Evolutionary conservation across 2,329 filamentous ascomycete genomes (phyloP), one percentile per base, ranked within the genome.

Genomic region (Aspergillus tanneri): DNA sequence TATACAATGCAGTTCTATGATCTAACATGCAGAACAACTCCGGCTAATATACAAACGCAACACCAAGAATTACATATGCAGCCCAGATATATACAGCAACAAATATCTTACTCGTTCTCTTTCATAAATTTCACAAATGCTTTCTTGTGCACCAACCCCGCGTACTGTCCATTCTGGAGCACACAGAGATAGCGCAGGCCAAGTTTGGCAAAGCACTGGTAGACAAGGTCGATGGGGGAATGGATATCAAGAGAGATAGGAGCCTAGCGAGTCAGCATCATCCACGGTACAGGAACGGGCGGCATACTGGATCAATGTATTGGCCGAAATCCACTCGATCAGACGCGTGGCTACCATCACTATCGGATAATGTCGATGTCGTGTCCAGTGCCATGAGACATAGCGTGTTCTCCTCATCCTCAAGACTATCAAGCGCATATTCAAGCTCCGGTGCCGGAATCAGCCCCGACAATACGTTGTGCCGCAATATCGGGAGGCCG

Each of bases 121-220:
- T 91, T 89, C 70, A 95, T 86, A 66, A 95, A 96, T 69, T 89
- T 91, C 50, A 96, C 92, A 74, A 99, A 97, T 3, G 84, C 86
- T 76, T 99, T 99, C 76, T 97, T 97, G 71, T 99, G 93, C 42
- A 95, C 90, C 77, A 99, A 81, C 53, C 93, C 93, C 2, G 87
- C 88, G 71, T 89, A 99, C 52, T 83, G 83, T 19, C 93, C 93
- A 56, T 96, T 85, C 46, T 81, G 82, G 21, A 93, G 74, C 4
- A 96, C 90, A 66, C 93, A 97, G 41, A 99, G 86, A 69, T 96
- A 97, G 53, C 93, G 79, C 56, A 99, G 71, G 1, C 93, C 93
- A 7, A 99, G 77, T 71, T 99, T 99, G 42, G 89, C 88, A 67
- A 97, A 99, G 62, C 90, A 92, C 66, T 99, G 93, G 62, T 96